Evolutionary conservation across 2,329 filamentous ascomycete genomes (phyloP).

Genomic region (Blastomyces percursus): DNA sequence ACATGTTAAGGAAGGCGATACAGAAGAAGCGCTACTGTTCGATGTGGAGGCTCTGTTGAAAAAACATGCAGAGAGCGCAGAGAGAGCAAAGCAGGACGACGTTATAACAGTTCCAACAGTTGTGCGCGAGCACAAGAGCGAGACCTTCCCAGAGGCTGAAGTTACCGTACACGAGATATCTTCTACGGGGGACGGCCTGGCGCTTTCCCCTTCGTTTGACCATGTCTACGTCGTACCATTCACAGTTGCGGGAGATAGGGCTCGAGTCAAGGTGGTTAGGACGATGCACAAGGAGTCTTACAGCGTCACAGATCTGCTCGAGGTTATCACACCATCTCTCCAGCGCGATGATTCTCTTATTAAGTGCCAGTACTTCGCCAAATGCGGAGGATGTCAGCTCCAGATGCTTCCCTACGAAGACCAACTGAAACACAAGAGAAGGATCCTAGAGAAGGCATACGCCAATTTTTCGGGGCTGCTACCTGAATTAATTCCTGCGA

Average conservation of each 20-base stretch:
- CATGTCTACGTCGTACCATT: constrained; percentile 83
- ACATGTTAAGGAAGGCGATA: constrained; percentile 49
- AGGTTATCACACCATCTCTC: constrained; percentile 60
- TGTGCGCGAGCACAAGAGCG: constrained; percentile 46
- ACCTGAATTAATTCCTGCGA: constrained; percentile 59
- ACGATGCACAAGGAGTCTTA: constrained; percentile 58
- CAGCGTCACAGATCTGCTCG: constrained; percentile 70
- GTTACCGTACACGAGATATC: constrained; percentile 73
- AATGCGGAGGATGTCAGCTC: constrained; percentile 88
- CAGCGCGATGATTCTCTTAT: constrained; percentile 67
- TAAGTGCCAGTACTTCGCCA: constrained; percentile 74
- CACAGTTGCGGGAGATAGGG: constrained; percentile 70
- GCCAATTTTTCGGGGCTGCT: constrained; percentile 78
- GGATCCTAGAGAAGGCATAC: constrained; percentile 84
- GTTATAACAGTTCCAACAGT: constrained; percentile 18
- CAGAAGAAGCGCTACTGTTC: constrained; percentile 54
- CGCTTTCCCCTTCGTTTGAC: constrained; percentile 52
- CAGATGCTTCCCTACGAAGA: constrained; percentile 89
- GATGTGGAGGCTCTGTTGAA: constrained; percentile 46
- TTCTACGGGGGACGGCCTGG: constrained; percentile 85
- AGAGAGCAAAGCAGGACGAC: constrained; percentile 19
- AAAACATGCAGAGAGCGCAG: constrained; percentile 17
- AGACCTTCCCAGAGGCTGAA: constrained; percentile 58
- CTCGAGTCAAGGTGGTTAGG: constrained; percentile 65
- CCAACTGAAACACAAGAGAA: constrained; percentile 74